phyloP scores from a whole-genome alignment of 768 basidiomycete species.

The Strobilomyces dryophilus region DNA sequence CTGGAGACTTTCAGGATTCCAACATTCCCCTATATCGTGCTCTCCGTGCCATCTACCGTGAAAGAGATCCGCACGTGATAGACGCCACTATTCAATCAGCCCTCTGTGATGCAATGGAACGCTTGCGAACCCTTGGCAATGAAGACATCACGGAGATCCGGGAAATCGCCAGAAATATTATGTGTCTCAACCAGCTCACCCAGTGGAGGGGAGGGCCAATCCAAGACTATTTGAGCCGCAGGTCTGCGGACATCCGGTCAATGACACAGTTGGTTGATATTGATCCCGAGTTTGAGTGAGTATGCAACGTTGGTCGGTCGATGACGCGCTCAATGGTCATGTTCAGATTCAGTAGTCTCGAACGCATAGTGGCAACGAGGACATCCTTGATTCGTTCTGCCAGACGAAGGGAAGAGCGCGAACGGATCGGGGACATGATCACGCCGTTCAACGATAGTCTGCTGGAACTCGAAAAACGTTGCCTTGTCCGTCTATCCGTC shows the following conservation, averaged over 20 bases:
- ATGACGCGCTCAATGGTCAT: constrained; percentile 9
- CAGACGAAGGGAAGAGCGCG: constrained; percentile 64
- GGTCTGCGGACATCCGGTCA: constrained; percentile 32
- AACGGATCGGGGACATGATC: constrained; percentile 68
- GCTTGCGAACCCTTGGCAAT: constrained; percentile 60
- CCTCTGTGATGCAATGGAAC: constrained; percentile 57
- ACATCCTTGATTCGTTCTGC: constrained; percentile 75
- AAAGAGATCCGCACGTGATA: constrained; percentile 52
- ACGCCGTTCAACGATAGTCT: constrained; percentile 51
- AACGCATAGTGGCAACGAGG: constrained; percentile 77
- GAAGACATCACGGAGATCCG: constrained; percentile 81
- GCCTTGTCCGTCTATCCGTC: constrained; percentile 65
- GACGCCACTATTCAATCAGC: constrained; percentile 47
- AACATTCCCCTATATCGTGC: constrained; percentile 71
- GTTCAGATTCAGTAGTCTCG: constrained; percentile 67
- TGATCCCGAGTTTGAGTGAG: constrained; percentile 64
- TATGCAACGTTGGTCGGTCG: constrained; percentile 8
- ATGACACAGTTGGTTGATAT: constrained; percentile 47
- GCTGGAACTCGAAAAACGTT: constrained; percentile 58
- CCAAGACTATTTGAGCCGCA: constrained; percentile 26
- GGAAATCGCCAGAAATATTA: constrained; percentile 61
- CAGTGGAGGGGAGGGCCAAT: constrained; percentile 48
- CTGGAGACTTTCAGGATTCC: constrained; percentile 37
- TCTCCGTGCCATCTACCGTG: constrained; percentile 77
- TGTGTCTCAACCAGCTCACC: constrained; percentile 77